These are phyloP conservation scores for Xylaria sp. DNA, from an alignment of 2,329 filamentous ascomycete genomes.

Conservation along the genomic window DNA sequence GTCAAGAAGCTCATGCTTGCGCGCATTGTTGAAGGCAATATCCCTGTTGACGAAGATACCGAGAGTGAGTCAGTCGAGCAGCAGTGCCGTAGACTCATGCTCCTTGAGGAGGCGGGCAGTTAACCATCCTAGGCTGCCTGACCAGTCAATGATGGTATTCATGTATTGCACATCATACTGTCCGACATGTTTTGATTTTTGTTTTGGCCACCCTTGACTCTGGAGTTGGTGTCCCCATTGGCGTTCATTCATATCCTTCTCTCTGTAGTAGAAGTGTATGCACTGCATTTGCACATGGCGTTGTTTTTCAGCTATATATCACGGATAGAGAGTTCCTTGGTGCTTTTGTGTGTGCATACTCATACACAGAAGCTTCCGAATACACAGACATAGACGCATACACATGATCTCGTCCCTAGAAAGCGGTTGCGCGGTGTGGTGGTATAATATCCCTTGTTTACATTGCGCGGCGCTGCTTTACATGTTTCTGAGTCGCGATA, in stretches of 20 bases:
- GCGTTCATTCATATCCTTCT: not conserved
- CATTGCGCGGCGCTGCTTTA: slow-evolving; percentile 7
- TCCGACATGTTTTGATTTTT: not conserved
- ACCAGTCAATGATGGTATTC: not conserved
- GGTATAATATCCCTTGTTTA: slow-evolving; percentile 12
- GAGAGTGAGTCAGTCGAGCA: slow-evolving; percentile 48
- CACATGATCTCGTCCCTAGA: slow-evolving; percentile 8
- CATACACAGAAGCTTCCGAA: not conserved
- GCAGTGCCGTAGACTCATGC: slow-evolving; percentile 50
- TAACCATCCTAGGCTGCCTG: slow-evolving; percentile 23
- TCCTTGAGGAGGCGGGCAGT: slow-evolving; percentile 45
- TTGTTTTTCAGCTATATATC: slow-evolving; percentile 13
- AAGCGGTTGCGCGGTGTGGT: not conserved
- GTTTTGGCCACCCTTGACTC: not conserved
- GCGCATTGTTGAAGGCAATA: slow-evolving; percentile 61
- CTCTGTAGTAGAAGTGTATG: not conserved
- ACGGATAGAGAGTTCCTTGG: slow-evolving; percentile 11
- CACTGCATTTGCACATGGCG: slow-evolving; percentile 3
- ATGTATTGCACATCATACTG: not conserved
- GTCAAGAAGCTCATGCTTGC: slow-evolving; percentile 94
- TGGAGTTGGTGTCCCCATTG: not conserved
- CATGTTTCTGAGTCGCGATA: slow-evolving; percentile 6
- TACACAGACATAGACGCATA: slow-evolving; percentile 2
- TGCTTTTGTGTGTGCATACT: not conserved
- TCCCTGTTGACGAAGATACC: slow-evolving; percentile 66